Percentiles rank a stretch among this genome's conserved stretches.
These are phyloP conservation scores for Prillingera fragicola DNA, from an alignment of 1,284 basidiomycete genomes.

Conservation along the genomic window DNA sequence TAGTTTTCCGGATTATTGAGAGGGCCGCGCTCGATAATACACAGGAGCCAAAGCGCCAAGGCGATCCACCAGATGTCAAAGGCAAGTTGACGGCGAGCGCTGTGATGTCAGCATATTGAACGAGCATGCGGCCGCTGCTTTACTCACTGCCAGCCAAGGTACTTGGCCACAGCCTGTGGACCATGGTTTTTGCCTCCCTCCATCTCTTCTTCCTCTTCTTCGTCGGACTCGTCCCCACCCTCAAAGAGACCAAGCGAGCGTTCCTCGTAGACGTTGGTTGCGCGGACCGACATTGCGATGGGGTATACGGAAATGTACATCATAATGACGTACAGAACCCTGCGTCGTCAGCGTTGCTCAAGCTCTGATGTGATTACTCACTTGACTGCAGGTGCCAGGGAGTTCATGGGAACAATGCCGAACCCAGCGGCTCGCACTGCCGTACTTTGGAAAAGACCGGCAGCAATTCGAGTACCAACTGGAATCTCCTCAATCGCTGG, in stretches of 20 bases:
- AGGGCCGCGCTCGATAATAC: slow-evolving; percentile 72
- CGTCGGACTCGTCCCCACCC: slow-evolving; percentile 53
- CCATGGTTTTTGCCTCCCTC: slow-evolving; percentile 40
- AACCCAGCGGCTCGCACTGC: slow-evolving; percentile 87
- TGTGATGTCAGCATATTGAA: slow-evolving; percentile 7
- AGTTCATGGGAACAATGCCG: slow-evolving; percentile 63
- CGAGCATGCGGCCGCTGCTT: not conserved
- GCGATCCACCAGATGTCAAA: slow-evolving; percentile 92
- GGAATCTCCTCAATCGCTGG: slow-evolving; percentile 65
- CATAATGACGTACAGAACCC: slow-evolving; percentile 80
- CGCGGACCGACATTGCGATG: slow-evolving; percentile 68
- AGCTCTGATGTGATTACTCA: slow-evolving; percentile 5
- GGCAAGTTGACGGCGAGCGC: slow-evolving; percentile 74
- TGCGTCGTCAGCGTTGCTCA: slow-evolving; percentile 36
- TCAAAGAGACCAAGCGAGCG: slow-evolving; percentile 71
- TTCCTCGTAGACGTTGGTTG: slow-evolving; percentile 98
- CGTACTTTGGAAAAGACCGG: slow-evolving; percentile 64
- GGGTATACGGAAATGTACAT: slow-evolving; percentile 58
- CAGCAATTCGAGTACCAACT: slow-evolving; percentile 59
- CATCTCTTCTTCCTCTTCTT: slow-evolving; percentile 44
- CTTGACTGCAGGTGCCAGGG: slow-evolving; percentile 75
- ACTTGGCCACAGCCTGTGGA: slow-evolving; percentile 46
- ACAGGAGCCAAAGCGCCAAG: slow-evolving; percentile 69
- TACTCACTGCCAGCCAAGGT: slow-evolving; percentile 46
- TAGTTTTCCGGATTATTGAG: slow-evolving; percentile 55